Evolutionary conservation across 2,329 filamentous ascomycete species (phyloP).

Genomic region (Cercospora janseana): DNA sequence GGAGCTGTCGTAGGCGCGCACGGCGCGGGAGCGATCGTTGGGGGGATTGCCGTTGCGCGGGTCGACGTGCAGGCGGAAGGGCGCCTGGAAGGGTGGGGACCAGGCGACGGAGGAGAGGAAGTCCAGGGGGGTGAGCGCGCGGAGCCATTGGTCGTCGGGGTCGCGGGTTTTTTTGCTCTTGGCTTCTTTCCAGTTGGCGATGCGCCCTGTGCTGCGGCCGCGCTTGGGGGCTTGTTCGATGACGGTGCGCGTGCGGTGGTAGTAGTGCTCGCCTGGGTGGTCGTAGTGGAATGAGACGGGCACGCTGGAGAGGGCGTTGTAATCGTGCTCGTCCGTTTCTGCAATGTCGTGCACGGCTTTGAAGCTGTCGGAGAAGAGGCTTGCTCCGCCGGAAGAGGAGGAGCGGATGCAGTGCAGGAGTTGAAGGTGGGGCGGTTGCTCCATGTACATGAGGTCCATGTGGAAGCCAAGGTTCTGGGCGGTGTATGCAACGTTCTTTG

Average conservation of each 20-base stretch:
- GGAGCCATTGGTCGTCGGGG: neutral
- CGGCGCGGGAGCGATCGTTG: neutral
- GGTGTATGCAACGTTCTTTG: constrained; percentile 90
- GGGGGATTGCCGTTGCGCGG: neutral
- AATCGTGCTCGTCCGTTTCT: constrained; percentile 18
- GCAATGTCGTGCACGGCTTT: constrained; percentile 51
- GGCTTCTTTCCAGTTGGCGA: neutral
- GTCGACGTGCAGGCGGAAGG: constrained; percentile 26
- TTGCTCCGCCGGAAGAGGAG: constrained; percentile 74
- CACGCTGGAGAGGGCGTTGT: constrained; percentile 16
- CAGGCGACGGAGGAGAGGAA: constrained; percentile 37
- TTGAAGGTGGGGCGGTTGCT: constrained; percentile 75
- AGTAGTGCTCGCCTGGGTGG: constrained; percentile 42
- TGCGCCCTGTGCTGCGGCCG: neutral
- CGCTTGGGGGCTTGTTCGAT: constrained; percentile 24
- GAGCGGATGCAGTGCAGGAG: constrained; percentile 87
- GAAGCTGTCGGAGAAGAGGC: constrained; percentile 78
- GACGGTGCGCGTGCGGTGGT: constrained; percentile 31
- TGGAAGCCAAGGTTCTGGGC: constrained; percentile 79
- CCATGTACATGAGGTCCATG: constrained; percentile 88
- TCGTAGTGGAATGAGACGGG: constrained; percentile 50
- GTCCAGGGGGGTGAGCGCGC: constrained; percentile 19
- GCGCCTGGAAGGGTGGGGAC: constrained; percentile 41
- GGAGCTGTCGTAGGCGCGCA: neutral
- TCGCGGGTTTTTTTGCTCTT: neutral